Base-by-base conservation (phyloP, 1,284 basidiomycete genomes). In the Cutaneotrichosporon cutaneum region DNA sequence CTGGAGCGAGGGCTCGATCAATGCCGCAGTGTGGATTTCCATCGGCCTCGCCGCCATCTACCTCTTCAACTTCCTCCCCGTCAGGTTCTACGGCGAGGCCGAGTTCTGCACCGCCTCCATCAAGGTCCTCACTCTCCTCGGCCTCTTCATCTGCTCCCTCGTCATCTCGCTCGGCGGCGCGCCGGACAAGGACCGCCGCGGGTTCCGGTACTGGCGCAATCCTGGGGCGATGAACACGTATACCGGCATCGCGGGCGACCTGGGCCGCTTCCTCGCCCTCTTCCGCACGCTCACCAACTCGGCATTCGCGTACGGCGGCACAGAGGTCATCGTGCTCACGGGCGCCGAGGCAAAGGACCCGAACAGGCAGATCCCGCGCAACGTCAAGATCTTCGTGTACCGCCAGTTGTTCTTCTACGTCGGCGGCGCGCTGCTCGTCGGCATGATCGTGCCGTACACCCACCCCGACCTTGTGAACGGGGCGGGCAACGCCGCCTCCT, bases 401-500 rank as follows among this genome's bases (percentile, higher is more conserved):
- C 86, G 89, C 71, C 90, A 94, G 68, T 82, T 81, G 33, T 66
- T 84, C 65, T 84, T 94, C 77, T 93, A 92, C 80, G 85, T 90
- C 67, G 81, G 78, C 59, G 79, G 80, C 47, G 74, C 77, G 36
- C 76, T 84, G 54, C 79, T 91, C 63, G 89, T 92, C 64, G 90
- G 90, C 52, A 79, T 92, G 26, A 83, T 92, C 60, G 89, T 91
- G 3, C 86, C 89, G 2, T 89, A 85, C 48, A 86, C 84, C 71
- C 81, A 88, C 62, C 70, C 78, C 0, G 76, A 83, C 24, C 84
- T 93, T 27, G 77, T 83, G 62, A 80, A 89, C 56, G 74, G 73
- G 56, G 83, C 67, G 48, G 70, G 85, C 21, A 88, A 85, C 45
- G 74, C 75, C 9, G 59, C 68, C 8, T 88, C 88, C 13, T 86